Conservation (phyloP, 2,329 filamentous ascomycete species). For the Xylaria sp. region DNA sequence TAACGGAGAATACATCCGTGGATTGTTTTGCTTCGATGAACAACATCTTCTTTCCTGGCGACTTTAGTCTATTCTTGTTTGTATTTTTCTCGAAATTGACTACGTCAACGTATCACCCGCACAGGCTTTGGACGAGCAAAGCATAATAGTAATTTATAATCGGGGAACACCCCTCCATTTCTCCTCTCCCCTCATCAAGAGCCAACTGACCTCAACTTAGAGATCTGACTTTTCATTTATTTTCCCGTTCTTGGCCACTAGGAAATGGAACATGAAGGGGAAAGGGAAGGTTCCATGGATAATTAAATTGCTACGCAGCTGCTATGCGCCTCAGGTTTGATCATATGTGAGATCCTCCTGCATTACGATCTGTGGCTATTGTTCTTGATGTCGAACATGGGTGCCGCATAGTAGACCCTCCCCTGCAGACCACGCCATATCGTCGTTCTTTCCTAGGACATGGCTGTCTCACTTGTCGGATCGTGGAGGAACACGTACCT, state of each 20-base stretch:
- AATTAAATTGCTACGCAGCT: slow-evolving; percentile 11
- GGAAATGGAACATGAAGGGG: not conserved
- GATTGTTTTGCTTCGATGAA: not conserved
- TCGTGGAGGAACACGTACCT: not conserved
- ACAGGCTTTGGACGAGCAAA: not conserved
- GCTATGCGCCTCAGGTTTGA: slow-evolving; percentile 14
- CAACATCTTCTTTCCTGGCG: not conserved
- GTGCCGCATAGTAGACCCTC: slow-evolving; percentile 2
- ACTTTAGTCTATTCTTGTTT: too few species aligned
- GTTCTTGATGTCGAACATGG: not conserved
- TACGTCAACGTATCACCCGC: not conserved
- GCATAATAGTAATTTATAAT: not conserved
- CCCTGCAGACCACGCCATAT: not conserved
- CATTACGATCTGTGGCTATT: slow-evolving; percentile 4
- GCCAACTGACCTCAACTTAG: not conserved
- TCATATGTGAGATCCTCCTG: slow-evolving; percentile 21
- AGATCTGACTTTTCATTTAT: not conserved
- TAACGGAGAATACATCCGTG: slow-evolving; percentile 1
- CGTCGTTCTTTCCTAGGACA: not conserved
- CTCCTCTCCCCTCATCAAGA: not conserved
- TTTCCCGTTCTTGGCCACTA: not conserved
- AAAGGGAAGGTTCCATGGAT: not conserved
- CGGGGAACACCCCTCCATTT: not conserved
- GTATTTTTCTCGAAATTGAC: not conserved
- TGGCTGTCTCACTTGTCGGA: not conserved